Evolutionary conservation across 306 rosid species (phyloP).

Genomic region (Myrica gale): DNA sequence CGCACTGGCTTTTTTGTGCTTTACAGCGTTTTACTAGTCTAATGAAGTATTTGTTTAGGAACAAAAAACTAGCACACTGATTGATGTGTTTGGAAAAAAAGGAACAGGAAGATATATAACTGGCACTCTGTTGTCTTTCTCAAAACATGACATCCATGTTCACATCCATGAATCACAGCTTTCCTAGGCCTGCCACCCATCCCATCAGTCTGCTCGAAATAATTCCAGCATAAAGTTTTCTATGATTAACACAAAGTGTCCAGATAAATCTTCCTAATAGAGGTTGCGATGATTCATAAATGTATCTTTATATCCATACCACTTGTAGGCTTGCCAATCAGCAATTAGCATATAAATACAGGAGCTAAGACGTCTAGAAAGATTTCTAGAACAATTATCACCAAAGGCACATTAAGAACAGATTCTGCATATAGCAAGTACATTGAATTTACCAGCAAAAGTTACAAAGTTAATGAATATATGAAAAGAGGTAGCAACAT

Average conservation of each 20-base stretch:
- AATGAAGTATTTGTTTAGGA: too few relatives aligned
- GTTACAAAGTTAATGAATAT: slow-evolving; percentile 1
- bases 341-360: background rate
- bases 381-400: background rate
- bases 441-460: slow-evolving; percentile 22
- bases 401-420: background rate
- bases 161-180: slow-evolving; percentile 2
- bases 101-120: too few relatives aligned
- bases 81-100: too few relatives aligned
- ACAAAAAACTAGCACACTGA: too few relatives aligned
- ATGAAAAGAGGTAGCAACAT: slow-evolving; percentile 1
- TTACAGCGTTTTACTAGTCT: too few relatives aligned
- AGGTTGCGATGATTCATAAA: background rate
- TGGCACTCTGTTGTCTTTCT: too few relatives aligned
- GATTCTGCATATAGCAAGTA: background rate
- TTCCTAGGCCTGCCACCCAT: slow-evolving; percentile 10
- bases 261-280: background rate
- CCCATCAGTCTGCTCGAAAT: background rate
- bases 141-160: background rate
- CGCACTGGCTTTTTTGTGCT: too few relatives aligned
- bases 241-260: background rate
- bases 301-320: background rate
- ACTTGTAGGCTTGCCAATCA: slow-evolving; percentile 2
- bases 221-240: background rate
- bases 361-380: background rate